Base-by-base conservation (phyloP, 495 filamentous ascomycete species). In the Margaritispora aquatica region DNA sequence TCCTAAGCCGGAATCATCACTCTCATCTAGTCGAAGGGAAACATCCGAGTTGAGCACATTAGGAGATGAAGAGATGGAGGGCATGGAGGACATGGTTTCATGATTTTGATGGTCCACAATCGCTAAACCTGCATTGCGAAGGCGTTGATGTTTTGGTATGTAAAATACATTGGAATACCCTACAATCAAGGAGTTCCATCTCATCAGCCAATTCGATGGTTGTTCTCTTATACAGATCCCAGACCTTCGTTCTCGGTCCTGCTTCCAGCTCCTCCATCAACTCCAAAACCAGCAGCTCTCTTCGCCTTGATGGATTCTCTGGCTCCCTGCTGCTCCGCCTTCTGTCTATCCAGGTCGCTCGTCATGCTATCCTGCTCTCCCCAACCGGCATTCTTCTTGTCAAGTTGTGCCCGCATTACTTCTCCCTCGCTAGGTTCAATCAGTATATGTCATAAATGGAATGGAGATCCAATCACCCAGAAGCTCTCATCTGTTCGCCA, bases 11-110 rank as follows among this genome's bases (percentile, higher is more conserved):
- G 38, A 46, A 24, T 55, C 55, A 20, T n/a, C 23, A 7, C 36
- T 58, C 13, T 47, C 54, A 50, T 73, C 75, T 11, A 77, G 75
- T 5, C 59, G 78, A 38, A 73, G 77, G 1, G 67, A 70, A 1
- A 80, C 78, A 53, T 82, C 79, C 0, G 79, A 72, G 1, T 68
- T 83, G 7, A 82, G 79, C 41, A 80, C 78, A 2, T 65, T 82
- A 5, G 76, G 73, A 0, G 79, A 65, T 36, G 53, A 57, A 26
- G 31, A n/a, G 3, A 62, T 68, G 48, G 66, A 64, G 21, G 58
- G 63, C 13, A 61, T 66, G 63, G 59, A 36, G 24, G 24, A 3
- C n/a, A 31, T 22, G 52, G 29, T n/a, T 11, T 38, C 47, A 20
- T 44, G 47, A n/a, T n/a, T n/a, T n/a, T n/a, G n/a, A n/a, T n/a